These are phyloP conservation scores for Apiospora malaysiana DNA, from an alignment of 2,329 filamentous ascomycete genomes.

Conservation along the genomic window DNA sequence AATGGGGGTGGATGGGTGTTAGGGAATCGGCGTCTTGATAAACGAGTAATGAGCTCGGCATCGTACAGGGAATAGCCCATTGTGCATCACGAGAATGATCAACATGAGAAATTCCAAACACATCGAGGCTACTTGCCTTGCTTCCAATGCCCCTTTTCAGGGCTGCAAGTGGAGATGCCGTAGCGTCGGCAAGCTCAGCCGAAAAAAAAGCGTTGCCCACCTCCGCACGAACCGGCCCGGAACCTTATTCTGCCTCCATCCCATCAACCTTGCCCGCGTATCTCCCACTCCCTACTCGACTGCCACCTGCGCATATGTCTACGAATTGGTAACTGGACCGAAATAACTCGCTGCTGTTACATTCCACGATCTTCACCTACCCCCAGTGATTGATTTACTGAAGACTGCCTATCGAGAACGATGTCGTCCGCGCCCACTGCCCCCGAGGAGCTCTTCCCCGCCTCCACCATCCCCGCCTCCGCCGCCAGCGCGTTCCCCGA, in stretches of 20 bases:
- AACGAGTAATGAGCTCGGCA: neutral
- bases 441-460: slow-evolving; percentile 61
- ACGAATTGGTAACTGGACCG: neutral
- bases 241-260: neutral
- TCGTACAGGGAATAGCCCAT: no score
- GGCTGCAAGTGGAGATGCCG: slow-evolving; percentile 4
- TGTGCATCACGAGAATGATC: no score
- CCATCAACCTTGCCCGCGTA: neutral
- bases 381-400: no score
- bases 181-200: slow-evolving; percentile 10
- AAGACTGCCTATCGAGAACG: no score
- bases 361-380: neutral
- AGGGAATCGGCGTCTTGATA: neutral
- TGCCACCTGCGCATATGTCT: neutral
- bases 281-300: neutral
- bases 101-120: no score
- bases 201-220: slow-evolving; percentile 4
- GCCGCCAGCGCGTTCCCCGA: slow-evolving; percentile 67
- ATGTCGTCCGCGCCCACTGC: neutral
- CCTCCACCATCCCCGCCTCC: slow-evolving; percentile 68
- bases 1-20: neutral
- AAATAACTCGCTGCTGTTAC: neutral
- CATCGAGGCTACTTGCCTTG: no score
- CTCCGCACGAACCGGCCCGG: slow-evolving; percentile 15
- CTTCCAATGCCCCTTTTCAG: neutral